phyloP scores from a whole-genome alignment of 139 green algal genomes.

The Volvox reticuliferus region DNA sequence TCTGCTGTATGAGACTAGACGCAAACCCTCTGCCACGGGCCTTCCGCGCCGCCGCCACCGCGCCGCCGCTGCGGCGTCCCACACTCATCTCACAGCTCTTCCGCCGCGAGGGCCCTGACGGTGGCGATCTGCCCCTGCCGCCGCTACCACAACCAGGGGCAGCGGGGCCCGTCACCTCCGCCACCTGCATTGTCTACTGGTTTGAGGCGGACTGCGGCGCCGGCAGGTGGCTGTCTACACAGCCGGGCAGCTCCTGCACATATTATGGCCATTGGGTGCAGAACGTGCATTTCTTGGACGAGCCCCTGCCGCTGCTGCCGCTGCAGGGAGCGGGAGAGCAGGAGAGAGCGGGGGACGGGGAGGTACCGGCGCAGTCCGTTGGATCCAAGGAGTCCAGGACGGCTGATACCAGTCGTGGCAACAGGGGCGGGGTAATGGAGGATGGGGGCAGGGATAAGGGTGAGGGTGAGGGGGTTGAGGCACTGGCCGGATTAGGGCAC shows the following conservation, averaged over 20 bases:
- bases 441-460: not conserved
- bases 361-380: too few relatives aligned
- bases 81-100: constrained; percentile 1
- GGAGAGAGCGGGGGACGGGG: too few relatives aligned
- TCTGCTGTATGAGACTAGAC: not conserved
- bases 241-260: constrained; percentile 35
- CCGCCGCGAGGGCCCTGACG: constrained; percentile 7
- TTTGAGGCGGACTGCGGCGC: constrained; percentile 59
- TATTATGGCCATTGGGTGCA: constrained; percentile 57
- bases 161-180: not conserved
- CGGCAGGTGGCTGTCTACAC: constrained; percentile 43
- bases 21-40: not conserved
- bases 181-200: constrained; percentile 50
- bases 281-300: constrained; percentile 47
- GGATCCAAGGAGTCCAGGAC: too few relatives aligned
- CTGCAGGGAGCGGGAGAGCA: not conserved
- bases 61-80: not conserved
- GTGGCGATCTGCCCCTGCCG: not conserved
- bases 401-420: not conserved
- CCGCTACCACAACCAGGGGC: not conserved
- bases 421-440: not conserved
- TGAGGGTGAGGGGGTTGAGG: not conserved
- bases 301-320: constrained; percentile 7
- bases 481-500: not conserved
- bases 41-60: constrained; percentile 16